Conservation (phyloP, 2,329 filamentous ascomycete genomes). For the Byssothecium circinans region DNA sequence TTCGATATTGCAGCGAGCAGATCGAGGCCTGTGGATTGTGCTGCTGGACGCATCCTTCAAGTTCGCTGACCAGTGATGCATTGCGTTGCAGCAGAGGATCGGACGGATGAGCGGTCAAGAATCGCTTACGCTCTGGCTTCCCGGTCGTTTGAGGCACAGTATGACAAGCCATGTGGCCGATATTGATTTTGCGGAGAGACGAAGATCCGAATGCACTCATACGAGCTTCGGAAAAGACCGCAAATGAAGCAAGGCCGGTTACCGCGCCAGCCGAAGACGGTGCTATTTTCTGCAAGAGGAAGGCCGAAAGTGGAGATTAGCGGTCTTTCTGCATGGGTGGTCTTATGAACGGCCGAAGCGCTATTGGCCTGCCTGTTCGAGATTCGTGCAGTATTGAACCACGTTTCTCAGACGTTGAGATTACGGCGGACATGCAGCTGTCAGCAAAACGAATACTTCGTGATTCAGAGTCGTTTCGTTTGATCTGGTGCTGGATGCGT, state of each 20-base stretch:
- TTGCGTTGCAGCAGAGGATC: conserved; percentile 7
- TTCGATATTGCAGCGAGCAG: conserved; percentile 1
- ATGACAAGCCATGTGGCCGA: not conserved
- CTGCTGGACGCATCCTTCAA: conserved; percentile 2
- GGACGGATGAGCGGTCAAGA: conserved; percentile 2
- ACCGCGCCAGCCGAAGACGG: conserved; percentile 1
- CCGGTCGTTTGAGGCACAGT: conserved; percentile 9
- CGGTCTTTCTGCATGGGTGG: conserved; percentile 26
- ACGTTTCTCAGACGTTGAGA: not conserved
- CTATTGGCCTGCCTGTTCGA: conserved; percentile 24
- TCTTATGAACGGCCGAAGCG: conserved; percentile 14
- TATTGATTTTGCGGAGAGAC: conserved; percentile 16
- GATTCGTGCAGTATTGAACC: conserved; percentile 6
- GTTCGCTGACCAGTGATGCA: conserved; percentile 8
- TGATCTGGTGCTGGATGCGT: conserved; percentile 6
- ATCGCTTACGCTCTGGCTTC: conserved; percentile 12
- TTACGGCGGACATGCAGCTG: not conserved
- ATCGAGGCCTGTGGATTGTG: conserved; percentile 1
- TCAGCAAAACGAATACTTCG: conserved; percentile 9
- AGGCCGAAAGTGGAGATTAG: conserved; percentile 25
- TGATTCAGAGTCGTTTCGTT: conserved; percentile 15
- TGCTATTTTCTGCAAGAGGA: conserved; percentile 15
- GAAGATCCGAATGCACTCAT: conserved; percentile 18
- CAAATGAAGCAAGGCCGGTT: conserved; percentile 17
- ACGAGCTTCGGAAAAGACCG: conserved; percentile 9